Conservation (phyloP, 768 basidiomycete genomes). For the Podaxis rugospora region DNA sequence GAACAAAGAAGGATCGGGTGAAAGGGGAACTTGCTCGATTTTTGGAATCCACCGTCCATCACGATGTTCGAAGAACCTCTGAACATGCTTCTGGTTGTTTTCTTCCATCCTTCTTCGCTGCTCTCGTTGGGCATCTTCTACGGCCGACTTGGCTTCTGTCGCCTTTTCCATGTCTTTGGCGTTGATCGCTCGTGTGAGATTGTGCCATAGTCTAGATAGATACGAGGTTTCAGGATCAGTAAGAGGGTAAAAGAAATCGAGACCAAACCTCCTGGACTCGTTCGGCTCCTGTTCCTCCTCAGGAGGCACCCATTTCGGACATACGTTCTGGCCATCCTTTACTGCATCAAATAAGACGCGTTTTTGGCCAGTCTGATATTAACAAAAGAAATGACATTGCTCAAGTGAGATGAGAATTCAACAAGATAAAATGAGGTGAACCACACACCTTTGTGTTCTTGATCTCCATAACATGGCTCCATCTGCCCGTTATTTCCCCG, state of each 20-base stretch:
- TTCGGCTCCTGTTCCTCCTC: slow-evolving; percentile 86
- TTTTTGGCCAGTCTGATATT: slow-evolving; percentile 55
- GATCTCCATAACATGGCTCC: slow-evolving; percentile 89
- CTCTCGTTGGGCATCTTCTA: slow-evolving; percentile 93
- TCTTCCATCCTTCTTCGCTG: slow-evolving; percentile 70
- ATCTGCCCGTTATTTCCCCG: slow-evolving; percentile 86
- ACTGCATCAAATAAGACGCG: slow-evolving; percentile 81
- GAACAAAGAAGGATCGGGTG: neutral
- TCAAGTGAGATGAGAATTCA: neutral
- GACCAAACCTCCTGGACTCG: slow-evolving; percentile 76
- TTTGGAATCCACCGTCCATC: slow-evolving; percentile 84
- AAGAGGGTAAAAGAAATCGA: neutral
- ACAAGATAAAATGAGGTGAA: neutral
- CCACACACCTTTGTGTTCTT: slow-evolving; percentile 58
- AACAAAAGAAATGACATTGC: neutral
- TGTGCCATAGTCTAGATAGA: slow-evolving; percentile 64
- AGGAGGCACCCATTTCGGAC: slow-evolving; percentile 80
- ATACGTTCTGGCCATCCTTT: slow-evolving; percentile 68
- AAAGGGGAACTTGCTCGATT: slow-evolving; percentile 36
- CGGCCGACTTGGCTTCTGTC: slow-evolving; percentile 80
- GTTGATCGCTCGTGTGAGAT: slow-evolving; percentile 81
- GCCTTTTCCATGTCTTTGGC: slow-evolving; percentile 93
- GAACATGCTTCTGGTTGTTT: slow-evolving; percentile 59
- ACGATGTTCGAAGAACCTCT: slow-evolving; percentile 73
- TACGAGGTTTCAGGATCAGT: neutral